Evolutionary conservation across 1,284 basidiomycete species (phyloP).

Genomic region (Grifola frondosa): DNA sequence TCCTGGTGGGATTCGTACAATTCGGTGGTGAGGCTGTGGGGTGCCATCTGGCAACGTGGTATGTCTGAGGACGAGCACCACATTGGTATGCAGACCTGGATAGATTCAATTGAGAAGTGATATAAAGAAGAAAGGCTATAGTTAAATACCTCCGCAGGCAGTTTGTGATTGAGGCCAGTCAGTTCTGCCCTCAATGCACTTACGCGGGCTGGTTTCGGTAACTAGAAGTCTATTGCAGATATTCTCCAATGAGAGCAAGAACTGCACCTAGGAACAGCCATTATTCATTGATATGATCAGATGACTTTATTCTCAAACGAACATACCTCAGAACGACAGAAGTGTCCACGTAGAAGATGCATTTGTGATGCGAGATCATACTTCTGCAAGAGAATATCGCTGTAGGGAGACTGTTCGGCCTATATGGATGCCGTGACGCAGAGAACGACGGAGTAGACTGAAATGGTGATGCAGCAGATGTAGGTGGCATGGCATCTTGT

Average conservation of each 20-base stretch:
- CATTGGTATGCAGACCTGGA: conserved; percentile 92
- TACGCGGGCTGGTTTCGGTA: conserved; percentile 92
- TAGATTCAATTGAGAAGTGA: conserved; percentile 10
- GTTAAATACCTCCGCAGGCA: conserved; percentile 83
- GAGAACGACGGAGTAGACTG: conserved; percentile 69
- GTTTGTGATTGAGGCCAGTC: conserved; percentile 92
- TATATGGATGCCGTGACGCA: conserved; percentile 43
- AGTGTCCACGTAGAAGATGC: conserved; percentile 83
- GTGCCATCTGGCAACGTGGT: conserved; percentile 39
- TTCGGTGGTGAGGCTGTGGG: conserved; percentile 83
- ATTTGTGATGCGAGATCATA: conserved; percentile 71
- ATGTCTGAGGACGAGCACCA: conserved; percentile 85
- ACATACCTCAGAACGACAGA: conserved; percentile 86
- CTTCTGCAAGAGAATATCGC: conserved; percentile 58
- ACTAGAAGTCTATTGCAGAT: conserved; percentile 92
- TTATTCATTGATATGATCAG: conserved; percentile 10
- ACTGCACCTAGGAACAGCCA: conserved; percentile 60
- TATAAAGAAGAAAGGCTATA: conserved; percentile 6
- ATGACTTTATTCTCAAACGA: conserved; percentile 11
- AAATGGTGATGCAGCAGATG: conserved; percentile 45
- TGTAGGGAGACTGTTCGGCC: conserved; percentile 42
- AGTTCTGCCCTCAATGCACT: conserved; percentile 95
- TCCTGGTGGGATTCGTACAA: conserved; percentile 96
- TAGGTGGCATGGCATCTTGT: conserved; percentile 45
- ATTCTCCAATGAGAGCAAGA: conserved; percentile 86